Evolutionary conservation across 176 grass and related monocot genomes (phyloP), one percentile per base, ranked within the genome.

Genomic region (Alloteropsis semialata): DNA sequence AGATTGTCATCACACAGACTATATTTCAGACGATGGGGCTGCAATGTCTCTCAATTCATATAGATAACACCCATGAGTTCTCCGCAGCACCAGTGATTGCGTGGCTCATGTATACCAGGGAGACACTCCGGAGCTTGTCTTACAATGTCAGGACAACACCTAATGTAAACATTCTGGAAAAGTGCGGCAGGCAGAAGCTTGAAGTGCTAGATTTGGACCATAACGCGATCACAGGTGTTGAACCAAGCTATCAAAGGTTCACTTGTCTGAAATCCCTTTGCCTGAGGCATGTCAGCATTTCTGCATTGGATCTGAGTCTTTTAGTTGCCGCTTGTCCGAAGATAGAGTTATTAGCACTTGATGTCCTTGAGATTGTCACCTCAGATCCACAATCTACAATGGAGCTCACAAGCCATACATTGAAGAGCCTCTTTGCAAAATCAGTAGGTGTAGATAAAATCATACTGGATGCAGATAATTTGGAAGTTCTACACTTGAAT

Each of bases 21-120:
- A 92, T 99, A 86, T 99, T 99, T 70, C 96, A 99, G 81, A 96
- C 85, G 1, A 90, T 84, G 87, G 87, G 93, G 29, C 88, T 99
- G 84, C 93, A 93, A 28, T 91, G 75, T 64, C 91, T 96, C 44
- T 95, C 87, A 7, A 98, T 98, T 73, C 92, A 91, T 69, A 93
- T 96, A 3, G 91, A 99, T 72, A 92, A 43, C 65, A 80, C 62
- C 2, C 96, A 96, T 87, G 92, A 99, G 72, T 93, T 96, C 74
- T 93, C 93, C 0, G 93, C 96, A n/a, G 96, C 96, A 73, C 89
- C 91, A 82, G 92, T 99, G 28, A 96, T 99, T 65, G 93, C 96
- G 3, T 99, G 96, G 96, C 87, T 99, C 64, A 91, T 99, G 91
- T 93, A 96, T 85, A 99, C 93, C 42, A 90, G 93, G 89, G 88